Percentiles rank a stretch among this genome's conserved stretches.
Evolutionary conservation across 2,329 filamentous ascomycete genomes (phyloP).

Genomic region (Arthroderma sp.): DNA sequence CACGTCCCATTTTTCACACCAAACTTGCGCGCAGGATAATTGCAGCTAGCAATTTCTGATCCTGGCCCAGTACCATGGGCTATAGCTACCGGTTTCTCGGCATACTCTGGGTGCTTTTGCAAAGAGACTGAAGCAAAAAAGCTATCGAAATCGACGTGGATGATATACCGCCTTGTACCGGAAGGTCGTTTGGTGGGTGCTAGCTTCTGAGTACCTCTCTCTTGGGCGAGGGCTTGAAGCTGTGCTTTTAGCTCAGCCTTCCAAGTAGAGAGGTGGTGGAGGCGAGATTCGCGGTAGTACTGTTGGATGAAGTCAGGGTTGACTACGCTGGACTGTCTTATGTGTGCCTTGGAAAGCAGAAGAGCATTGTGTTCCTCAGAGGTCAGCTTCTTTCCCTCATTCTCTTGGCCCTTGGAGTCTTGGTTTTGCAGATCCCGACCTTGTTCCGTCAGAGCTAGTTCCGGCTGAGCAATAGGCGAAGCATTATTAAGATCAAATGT

Average conservation of each 20-base stretch:
- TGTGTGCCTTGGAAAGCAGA: conserved; percentile 68
- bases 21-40: conserved; percentile 75
- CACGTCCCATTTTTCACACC: conserved; percentile 98
- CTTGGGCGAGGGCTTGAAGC: conserved; percentile 66
- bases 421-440: not conserved
- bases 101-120: conserved; percentile 62
- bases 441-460: not conserved
- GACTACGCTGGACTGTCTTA: conserved; percentile 78
- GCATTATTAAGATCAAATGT: not conserved
- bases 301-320: conserved; percentile 91
- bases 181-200: conserved; percentile 43
- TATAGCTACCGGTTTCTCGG: conserved; percentile 71
- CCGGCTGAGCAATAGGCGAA: not conserved
- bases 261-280: conserved; percentile 94
- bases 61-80: conserved; percentile 75
- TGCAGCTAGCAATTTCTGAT: conserved; percentile 95
- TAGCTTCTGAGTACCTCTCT: conserved; percentile 44
- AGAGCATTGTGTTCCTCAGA: conserved; percentile 87
- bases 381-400: conserved; percentile 43
- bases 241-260: conserved; percentile 86
- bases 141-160: conserved; percentile 96
- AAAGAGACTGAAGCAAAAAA: conserved; percentile 93
- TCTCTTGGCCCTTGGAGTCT: not conserved
- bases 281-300: conserved; percentile 84
- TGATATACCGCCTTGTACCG: conserved; percentile 64